These are phyloP conservation scores for Guillardia theta DNA, from an alignment of 78 protist genomes.

Conservation along the genomic window DNA sequence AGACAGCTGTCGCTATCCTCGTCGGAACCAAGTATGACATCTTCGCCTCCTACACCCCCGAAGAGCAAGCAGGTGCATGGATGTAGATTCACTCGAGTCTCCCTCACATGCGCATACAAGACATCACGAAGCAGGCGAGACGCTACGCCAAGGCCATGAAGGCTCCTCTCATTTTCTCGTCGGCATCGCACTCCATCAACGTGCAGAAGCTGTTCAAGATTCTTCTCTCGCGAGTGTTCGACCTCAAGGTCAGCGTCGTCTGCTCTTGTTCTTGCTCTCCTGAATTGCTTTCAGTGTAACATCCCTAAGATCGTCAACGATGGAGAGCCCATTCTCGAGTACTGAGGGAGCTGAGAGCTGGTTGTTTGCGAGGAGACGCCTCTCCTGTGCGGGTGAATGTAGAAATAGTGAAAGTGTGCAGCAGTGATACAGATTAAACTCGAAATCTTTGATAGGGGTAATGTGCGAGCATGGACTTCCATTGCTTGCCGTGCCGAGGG, in stretches of 20 bases:
- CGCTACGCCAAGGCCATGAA: conserved; percentile 92
- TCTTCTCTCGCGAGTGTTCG: conserved; percentile 82
- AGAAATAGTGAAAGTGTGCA: too few relatives aligned
- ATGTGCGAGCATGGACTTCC: too few relatives aligned
- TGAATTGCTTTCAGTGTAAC: not conserved
- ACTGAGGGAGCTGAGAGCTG: not conserved
- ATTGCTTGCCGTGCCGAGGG: too few relatives aligned
- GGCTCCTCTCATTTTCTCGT: conserved; percentile 92
- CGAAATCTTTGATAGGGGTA: too few relatives aligned
- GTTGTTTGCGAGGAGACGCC: too few relatives aligned
- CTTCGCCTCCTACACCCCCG: conserved; percentile 69
- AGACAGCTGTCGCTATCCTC: conserved; percentile 87
- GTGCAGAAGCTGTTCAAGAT: conserved; percentile 87
- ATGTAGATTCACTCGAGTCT: not conserved
- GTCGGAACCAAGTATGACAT: conserved; percentile 89
- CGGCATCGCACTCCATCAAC: conserved; percentile 81
- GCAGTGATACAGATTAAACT: too few relatives aligned
- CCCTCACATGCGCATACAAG: too few relatives aligned
- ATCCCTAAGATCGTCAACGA: conserved; percentile 48
- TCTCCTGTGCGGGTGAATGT: too few relatives aligned
- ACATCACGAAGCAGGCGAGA: conserved; percentile 68
- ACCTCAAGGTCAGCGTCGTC: conserved; percentile 75
- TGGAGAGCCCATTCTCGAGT: conserved; percentile 89
- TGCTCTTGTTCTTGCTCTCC: not conserved
- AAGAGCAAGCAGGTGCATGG: conserved; percentile 68